These are phyloP conservation scores for Blastobotrys proliferans DNA, from an alignment of 1,139 yeast genomes.

Conservation along the genomic window DNA sequence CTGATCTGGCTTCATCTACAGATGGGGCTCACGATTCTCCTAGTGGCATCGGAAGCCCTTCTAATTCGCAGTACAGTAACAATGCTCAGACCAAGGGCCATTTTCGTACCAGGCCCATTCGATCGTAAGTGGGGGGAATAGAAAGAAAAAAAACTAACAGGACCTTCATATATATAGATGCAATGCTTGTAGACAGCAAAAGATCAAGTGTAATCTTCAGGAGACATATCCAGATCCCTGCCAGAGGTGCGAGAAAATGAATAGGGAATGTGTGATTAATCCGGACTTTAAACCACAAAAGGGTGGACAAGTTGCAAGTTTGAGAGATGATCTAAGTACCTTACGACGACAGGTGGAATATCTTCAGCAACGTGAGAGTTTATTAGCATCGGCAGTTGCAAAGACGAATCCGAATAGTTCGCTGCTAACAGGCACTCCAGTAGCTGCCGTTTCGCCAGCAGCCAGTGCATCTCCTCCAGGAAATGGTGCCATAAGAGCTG, in stretches of 20 bases:
- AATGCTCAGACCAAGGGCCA: too few relatives aligned
- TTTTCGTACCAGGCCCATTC: constrained; percentile 58
- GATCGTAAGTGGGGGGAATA: too few relatives aligned
- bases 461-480: neutral
- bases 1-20: too few relatives aligned
- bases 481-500: neutral
- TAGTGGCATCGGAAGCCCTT: too few relatives aligned
- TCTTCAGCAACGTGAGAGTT: constrained; percentile 53
- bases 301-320: constrained; percentile 81
- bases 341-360: constrained; percentile 72
- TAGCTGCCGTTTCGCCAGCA: neutral
- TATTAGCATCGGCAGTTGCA: constrained; percentile 24
- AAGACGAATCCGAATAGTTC: constrained; percentile 23
- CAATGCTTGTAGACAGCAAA: constrained; percentile 91
- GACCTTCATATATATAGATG: too few relatives aligned
- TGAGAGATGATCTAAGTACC: constrained; percentile 81
- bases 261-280: constrained; percentile 78
- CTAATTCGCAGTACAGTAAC: too few relatives aligned
- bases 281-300: constrained; percentile 89
- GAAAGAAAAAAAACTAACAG: too few relatives aligned
- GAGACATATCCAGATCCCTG: constrained; percentile 82
- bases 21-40: too few relatives aligned
- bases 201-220: constrained; percentile 87
- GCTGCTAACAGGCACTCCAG: constrained; percentile 2
- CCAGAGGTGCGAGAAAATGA: constrained; percentile 75